A percentile compares a stretch with the other conserved stretches of the same genome.
These are phyloP conservation scores for Spencermartinsiella europaea DNA, from an alignment of 805 yeast species.

Conservation along the genomic window DNA sequence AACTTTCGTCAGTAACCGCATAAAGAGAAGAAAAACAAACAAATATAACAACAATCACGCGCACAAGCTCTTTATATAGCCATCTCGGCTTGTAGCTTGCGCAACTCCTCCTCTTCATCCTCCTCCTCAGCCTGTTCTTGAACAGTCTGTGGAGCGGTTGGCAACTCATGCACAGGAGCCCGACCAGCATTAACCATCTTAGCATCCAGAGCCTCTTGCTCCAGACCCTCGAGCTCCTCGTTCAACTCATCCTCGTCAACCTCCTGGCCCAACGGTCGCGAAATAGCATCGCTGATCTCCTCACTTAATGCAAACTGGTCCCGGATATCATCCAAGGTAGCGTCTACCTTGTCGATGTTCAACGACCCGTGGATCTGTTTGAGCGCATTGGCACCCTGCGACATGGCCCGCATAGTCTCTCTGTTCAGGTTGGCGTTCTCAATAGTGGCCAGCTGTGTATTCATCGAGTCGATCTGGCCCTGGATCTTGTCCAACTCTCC, in stretches of 20 bases:
- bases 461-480: slow-evolving; percentile 83
- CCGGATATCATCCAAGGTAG: slow-evolving; percentile 95
- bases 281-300: slow-evolving; percentile 93
- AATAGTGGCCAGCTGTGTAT: slow-evolving; percentile 82
- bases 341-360: slow-evolving; percentile 93
- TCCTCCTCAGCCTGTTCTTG: slow-evolving; percentile 31
- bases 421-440: slow-evolving; percentile 94
- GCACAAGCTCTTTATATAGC: slow-evolving; percentile 27
- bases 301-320: slow-evolving; percentile 95
- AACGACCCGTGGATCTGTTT: slow-evolving; percentile 91
- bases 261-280: slow-evolving; percentile 85
- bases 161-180: slow-evolving; percentile 33
- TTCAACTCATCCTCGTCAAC: slow-evolving; percentile 83
- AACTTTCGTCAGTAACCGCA: no score
- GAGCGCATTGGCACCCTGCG: slow-evolving; percentile 96
- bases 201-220: slow-evolving; percentile 71
- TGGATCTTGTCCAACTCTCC: slow-evolving; percentile 72
- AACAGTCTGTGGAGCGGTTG: slow-evolving; percentile 22
- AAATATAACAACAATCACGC: neutral
- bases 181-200: slow-evolving; percentile 46
- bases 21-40: neutral
- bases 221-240: slow-evolving; percentile 84
- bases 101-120: slow-evolving; percentile 40
- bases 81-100: slow-evolving; percentile 41
- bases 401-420: slow-evolving; percentile 98